Conservation (phyloP, 73 alveolate species). For the Blepharisma japonicum region DNA sequence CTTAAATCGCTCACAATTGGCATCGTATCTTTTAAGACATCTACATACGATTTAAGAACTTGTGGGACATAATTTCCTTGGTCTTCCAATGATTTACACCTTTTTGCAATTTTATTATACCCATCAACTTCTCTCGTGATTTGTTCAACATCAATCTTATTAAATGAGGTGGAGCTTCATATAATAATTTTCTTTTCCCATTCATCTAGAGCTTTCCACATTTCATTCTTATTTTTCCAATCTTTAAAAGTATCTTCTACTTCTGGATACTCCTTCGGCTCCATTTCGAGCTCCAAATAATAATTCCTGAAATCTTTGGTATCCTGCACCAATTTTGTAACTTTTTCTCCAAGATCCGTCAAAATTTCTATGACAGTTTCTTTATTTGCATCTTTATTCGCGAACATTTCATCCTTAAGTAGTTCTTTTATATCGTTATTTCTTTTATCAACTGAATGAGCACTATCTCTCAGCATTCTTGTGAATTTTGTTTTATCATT, state of each 20-base stretch:
- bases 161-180: conserved; percentile 67
- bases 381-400: conserved; percentile 35
- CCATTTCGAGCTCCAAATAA: conserved; percentile 42
- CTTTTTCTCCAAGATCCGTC: conserved; percentile 27
- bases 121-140: conserved; percentile 66
- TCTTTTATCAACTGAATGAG: conserved; percentile 39
- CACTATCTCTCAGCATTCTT: conserved; percentile 52
- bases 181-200: conserved; percentile 55
- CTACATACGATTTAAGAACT: conserved; percentile 60
- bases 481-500: conserved; percentile 67
- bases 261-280: conserved; percentile 10
- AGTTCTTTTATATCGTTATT: conserved; percentile 45
- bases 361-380: conserved; percentile 35
- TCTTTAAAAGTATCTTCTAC: conserved; percentile 50
- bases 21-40: conserved; percentile 69
- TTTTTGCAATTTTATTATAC: conserved; percentile 47
- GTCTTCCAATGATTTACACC: conserved; percentile 49
- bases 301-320: conserved; percentile 44
- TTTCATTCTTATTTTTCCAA: conserved; percentile 51
- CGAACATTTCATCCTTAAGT: conserved; percentile 34
- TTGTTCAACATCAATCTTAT: conserved; percentile 70
- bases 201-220: conserved; percentile 79
- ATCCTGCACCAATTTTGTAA: conserved; percentile 32
- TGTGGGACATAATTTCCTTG: conserved; percentile 59
- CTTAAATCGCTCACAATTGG: conserved; percentile 81